A percentile compares a stretch with the other conserved stretches of the same genome.
Evolutionary conservation across 305 asterid genomes (phyloP).

Genomic region (Ajuga reptans): DNA sequence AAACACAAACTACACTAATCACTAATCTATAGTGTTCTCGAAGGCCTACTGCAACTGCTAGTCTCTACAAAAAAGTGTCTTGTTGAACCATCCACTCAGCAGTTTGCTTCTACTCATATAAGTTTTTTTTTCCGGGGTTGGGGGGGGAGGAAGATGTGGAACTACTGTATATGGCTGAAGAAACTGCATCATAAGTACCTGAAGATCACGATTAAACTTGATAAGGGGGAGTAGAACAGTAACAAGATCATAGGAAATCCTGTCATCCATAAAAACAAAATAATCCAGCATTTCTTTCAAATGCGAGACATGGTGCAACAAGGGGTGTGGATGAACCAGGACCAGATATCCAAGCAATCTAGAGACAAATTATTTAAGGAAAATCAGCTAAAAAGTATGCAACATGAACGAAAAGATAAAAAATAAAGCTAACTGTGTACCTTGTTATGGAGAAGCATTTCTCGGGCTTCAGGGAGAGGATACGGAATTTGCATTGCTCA

Average conservation of each 20-base stretch:
- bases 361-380: conserved; percentile 4
- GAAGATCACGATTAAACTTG: conserved; percentile 55
- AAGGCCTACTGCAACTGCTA: not conserved
- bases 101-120: not conserved
- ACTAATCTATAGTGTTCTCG: not conserved
- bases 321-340: conserved; percentile 53
- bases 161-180: conserved; percentile 19
- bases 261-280: conserved; percentile 59
- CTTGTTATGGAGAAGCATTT: conserved; percentile 52
- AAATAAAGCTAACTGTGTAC: conserved; percentile 27
- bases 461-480: conserved; percentile 75
- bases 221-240: conserved; percentile 56
- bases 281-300: conserved; percentile 83
- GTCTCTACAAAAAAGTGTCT: not conserved
- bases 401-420: conserved; percentile 18
- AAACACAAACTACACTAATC: not conserved
- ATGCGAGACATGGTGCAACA: conserved; percentile 61
- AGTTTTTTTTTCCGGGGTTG: not conserved
- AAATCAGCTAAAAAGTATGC: conserved; percentile 22
- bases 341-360: conserved; percentile 61
- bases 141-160: not conserved
- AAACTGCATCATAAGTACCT: conserved; percentile 39
- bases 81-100: not conserved
- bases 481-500: conserved; percentile 70
- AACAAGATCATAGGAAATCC: conserved; percentile 53